Evolutionary conservation across 1,284 basidiomycete species (phyloP).

Genomic region (Moesziomyces parantarcticus): DNA sequence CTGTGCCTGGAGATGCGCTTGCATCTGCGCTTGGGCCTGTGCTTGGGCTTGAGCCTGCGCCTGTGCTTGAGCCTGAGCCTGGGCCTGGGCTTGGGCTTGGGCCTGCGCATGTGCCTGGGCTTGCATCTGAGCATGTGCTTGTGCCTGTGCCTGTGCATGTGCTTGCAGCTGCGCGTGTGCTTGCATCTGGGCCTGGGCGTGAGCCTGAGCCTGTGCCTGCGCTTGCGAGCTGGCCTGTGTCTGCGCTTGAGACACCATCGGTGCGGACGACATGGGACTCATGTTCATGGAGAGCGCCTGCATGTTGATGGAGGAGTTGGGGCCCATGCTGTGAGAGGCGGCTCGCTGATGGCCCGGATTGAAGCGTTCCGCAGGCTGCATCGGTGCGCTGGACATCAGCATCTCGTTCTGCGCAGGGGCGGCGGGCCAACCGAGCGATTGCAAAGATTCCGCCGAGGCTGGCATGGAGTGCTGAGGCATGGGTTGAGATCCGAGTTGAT

Average conservation of each 20-base stretch:
- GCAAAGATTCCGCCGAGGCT: conserved; percentile 29
- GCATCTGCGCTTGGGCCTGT: conserved; percentile 22
- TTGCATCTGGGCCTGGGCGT: not conserved
- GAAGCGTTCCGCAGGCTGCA: conserved; percentile 18
- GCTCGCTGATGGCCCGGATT: conserved; percentile 26
- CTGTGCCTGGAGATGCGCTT: conserved; percentile 28
- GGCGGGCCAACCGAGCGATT: conserved; percentile 37
- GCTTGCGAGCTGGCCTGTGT: not conserved
- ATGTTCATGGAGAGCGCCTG: conserved; percentile 27
- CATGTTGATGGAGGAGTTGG: conserved; percentile 16
- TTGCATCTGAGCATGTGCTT: conserved; percentile 2
- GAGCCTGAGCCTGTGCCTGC: not conserved
- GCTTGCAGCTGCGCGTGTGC: not conserved
- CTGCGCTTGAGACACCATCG: conserved; percentile 5
- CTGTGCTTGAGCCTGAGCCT: conserved; percentile 16
- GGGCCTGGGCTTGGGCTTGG: conserved; percentile 16
- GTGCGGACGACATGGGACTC: conserved; percentile 13
- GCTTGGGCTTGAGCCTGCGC: conserved; percentile 23
- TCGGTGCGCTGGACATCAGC: conserved; percentile 34
- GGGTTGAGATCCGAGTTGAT: conserved; percentile 27
- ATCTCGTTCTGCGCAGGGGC: conserved; percentile 30
- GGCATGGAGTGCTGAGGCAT: conserved; percentile 37
- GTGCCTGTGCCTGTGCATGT: not conserved
- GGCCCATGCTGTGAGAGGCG: conserved; percentile 36
- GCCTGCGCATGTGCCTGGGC: conserved; percentile 13